Conservation (phyloP, 208 protist genomes). For the Acanthamoeba culbertsoni region DNA sequence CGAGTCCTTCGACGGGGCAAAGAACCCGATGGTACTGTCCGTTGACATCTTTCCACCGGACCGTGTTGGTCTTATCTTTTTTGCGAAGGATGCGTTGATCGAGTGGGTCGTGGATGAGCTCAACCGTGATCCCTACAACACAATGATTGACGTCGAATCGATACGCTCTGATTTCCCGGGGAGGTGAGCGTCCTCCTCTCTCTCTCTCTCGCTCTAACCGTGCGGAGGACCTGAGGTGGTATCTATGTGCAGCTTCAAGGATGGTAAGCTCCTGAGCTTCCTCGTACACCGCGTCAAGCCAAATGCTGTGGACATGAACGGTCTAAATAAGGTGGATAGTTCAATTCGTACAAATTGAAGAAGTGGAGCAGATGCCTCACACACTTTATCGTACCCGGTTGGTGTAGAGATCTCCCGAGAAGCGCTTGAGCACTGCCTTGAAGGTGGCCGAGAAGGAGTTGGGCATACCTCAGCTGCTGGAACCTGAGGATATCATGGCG, state of each 20-base stretch:
- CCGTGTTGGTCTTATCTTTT: not conserved
- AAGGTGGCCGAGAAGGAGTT: constrained; percentile 40
- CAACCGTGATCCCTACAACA: not conserved
- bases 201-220: not conserved
- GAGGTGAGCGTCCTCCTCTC: not conserved
- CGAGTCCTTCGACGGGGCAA: not conserved
- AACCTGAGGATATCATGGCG: not conserved
- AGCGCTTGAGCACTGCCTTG: not conserved
- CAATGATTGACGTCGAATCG: not conserved
- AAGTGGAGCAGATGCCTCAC: no score
- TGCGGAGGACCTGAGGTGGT: not conserved
- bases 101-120: constrained; percentile 42
- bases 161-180: constrained; percentile 26
- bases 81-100: not conserved
- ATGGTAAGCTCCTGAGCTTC: constrained; percentile 46
- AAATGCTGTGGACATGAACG: not conserved
- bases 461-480: not conserved
- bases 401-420: not conserved
- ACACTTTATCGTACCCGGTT: not conserved
- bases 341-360: no score
- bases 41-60: not conserved
- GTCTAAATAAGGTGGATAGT: not conserved
- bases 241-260: not conserved
- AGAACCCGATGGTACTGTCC: not conserved
- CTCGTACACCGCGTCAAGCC: constrained; percentile 39